Evolutionary conservation across 2,329 filamentous ascomycete species (phyloP).

Genomic region (Fusarium hostae): DNA sequence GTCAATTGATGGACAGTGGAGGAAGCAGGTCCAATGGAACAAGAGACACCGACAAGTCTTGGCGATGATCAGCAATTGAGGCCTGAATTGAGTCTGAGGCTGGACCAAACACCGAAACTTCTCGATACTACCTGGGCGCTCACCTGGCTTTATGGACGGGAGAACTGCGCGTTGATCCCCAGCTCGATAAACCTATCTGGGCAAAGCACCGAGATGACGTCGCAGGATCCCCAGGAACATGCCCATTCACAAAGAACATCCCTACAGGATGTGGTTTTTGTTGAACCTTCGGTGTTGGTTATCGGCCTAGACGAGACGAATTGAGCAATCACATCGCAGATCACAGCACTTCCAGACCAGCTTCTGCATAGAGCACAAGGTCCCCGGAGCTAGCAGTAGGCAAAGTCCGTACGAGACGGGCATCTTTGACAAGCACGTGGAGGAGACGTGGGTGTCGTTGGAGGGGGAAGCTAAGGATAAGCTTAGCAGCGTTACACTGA

Average conservation of each 20-base stretch:
- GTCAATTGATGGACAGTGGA: slow-evolving; percentile 16
- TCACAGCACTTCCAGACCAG: slow-evolving; percentile 32
- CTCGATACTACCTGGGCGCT: slow-evolving; percentile 6
- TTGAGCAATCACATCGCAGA: slow-evolving; percentile 28
- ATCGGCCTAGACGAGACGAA: slow-evolving; percentile 30
- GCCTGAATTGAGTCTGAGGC: slow-evolving; percentile 25
- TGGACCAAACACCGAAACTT: slow-evolving; percentile 9
- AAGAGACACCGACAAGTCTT: slow-evolving; percentile 4
- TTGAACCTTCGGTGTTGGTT: slow-evolving; percentile 32
- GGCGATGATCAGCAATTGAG: slow-evolving; percentile 5
- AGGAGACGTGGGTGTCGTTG: slow-evolving; percentile 33
- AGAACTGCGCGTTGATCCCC: slow-evolving; percentile 16
- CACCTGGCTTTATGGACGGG: slow-evolving; percentile 34
- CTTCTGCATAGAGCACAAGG: slow-evolving; percentile 23
- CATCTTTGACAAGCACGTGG: slow-evolving; percentile 37
- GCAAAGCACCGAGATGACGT: slow-evolving; percentile 27
- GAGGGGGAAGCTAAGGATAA: slow-evolving; percentile 28
- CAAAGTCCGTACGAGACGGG: slow-evolving; percentile 2
- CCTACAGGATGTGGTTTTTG: slow-evolving; percentile 11
- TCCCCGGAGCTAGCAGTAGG: slow-evolving; percentile 15
- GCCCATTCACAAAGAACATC: slow-evolving; percentile 18
- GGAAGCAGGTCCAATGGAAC: background rate
- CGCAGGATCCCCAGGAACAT: slow-evolving; percentile 19
- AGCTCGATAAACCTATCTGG: slow-evolving; percentile 32
- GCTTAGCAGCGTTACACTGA: slow-evolving; percentile 25